Conservation (phyloP, 164 flowering plant species). For the Tetracentron sinense region DNA sequence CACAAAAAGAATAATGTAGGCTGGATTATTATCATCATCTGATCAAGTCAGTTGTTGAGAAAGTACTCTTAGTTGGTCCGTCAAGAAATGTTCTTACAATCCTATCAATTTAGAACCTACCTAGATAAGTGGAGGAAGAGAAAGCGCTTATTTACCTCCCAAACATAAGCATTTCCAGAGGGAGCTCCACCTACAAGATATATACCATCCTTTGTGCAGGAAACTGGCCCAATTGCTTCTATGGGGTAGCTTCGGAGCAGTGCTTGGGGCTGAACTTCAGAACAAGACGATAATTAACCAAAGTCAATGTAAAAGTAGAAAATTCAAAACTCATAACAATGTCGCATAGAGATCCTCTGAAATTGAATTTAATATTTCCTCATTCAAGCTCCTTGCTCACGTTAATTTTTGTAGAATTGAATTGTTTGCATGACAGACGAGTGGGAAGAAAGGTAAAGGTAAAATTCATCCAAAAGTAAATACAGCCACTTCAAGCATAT, state of each 20-base stretch:
- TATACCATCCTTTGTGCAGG: conserved; percentile 41
- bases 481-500: too few species aligned
- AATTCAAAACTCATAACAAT: neutral
- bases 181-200: conserved; percentile 55
- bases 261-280: conserved; percentile 35
- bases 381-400: too few species aligned
- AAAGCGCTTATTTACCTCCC: conserved; percentile 40
- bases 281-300: neutral
- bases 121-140: neutral
- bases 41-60: too few species aligned
- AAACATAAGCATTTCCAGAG: conserved; percentile 51
- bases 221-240: conserved; percentile 54
- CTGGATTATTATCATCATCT: neutral
- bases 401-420: too few species aligned
- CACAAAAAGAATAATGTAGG: neutral
- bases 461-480: too few species aligned
- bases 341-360: neutral
- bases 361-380: too few species aligned
- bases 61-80: neutral
- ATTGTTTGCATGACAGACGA: too few species aligned
- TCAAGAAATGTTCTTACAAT: neutral
- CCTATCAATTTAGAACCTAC: neutral
- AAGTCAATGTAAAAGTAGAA: neutral
- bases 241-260: conserved; percentile 40
- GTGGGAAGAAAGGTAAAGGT: too few species aligned